Base-by-base conservation (phyloP, 192 early-diverging fungal species). In the Umbelopsis isabellina region DNA sequence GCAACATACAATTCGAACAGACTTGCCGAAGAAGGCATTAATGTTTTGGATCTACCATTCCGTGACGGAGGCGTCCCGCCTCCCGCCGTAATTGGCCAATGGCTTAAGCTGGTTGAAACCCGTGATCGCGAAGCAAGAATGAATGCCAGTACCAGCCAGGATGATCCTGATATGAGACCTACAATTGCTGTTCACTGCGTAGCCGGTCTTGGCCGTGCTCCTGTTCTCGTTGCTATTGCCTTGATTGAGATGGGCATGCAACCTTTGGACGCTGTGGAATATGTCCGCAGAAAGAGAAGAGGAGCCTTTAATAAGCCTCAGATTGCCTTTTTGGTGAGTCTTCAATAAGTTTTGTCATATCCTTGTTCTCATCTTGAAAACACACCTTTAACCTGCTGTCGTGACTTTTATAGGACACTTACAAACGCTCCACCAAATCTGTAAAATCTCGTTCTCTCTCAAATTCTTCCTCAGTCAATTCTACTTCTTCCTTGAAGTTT, bases 141-240 rank as follows among this genome's bases (percentile, higher is more conserved):
- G 25, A 82, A 82, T 27, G 30, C 70, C 8, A 68, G 49, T 22
- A 53, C 55, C 27, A 61, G 52, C 21, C 50, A 55, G 10, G 52
- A 70, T 55, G 69, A 70, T 27, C 49, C 49, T 20, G 69, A 70
- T 46, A 52, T 55, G 51, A 46, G 68, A 44, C 84, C 86, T 18
- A 92, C 90, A 1, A 91, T 93, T 68, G 95, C 94, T 2, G 90
- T 97, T 6, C 96, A 98, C 73, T 98, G 96, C 75, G 96, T 98
- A 21, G 94, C 96, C 5, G 96, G 96, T 27, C 86, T 98, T 7
- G 96, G 96, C 7, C 91, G 97, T 25, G 97, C 97, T 4, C 97
- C 97, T 1, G 91, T 96, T 18, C 82, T 99, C 11, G 96, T 93
- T 10, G 91, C 92, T 0, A 80, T 93, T 72, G 92, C 91, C 4